Percentiles rank a stretch among this genome's conserved stretches.
phyloP scores from a whole-genome alignment of 108 stramenopile species.

The Nannochloropsis salina region DNA sequence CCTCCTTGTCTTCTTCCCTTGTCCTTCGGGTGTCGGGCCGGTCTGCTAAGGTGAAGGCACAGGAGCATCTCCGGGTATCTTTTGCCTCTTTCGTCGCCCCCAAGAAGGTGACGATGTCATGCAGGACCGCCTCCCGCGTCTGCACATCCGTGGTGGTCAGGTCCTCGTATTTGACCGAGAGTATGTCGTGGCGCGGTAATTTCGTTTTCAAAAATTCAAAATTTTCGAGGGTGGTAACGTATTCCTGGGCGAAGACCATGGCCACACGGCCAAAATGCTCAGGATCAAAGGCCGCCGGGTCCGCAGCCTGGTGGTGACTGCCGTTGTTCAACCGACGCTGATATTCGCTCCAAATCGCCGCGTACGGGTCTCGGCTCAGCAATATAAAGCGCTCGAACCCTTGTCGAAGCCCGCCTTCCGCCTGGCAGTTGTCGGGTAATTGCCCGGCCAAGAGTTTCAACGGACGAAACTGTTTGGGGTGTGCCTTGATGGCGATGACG shows the following conservation, averaged over 20 bases:
- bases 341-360: not conserved
- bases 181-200: not conserved
- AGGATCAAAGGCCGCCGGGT: not conserved
- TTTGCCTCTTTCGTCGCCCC: not conserved
- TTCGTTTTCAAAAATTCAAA: not conserved
- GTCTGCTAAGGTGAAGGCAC: not conserved
- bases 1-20: not conserved
- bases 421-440: not conserved
- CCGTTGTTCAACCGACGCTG: not conserved
- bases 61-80: not conserved
- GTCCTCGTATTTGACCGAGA: not conserved
- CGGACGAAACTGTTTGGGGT: not conserved
- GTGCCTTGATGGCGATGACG: not conserved
- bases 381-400: not conserved
- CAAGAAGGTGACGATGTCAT: not conserved
- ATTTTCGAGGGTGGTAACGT: not conserved
- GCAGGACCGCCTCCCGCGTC: not conserved
- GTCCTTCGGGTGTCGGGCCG: not conserved
- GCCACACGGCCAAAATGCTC: not conserved
- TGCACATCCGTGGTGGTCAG: not conserved
- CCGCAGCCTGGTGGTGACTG: not conserved
- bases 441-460: not conserved
- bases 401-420: not conserved
- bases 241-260: not conserved
- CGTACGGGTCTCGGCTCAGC: not conserved